Percentiles rank a stretch among this genome's conserved stretches.
phyloP scores from a whole-genome alignment of 257 asterid genomes.

The Hygrophila difformis region DNA sequence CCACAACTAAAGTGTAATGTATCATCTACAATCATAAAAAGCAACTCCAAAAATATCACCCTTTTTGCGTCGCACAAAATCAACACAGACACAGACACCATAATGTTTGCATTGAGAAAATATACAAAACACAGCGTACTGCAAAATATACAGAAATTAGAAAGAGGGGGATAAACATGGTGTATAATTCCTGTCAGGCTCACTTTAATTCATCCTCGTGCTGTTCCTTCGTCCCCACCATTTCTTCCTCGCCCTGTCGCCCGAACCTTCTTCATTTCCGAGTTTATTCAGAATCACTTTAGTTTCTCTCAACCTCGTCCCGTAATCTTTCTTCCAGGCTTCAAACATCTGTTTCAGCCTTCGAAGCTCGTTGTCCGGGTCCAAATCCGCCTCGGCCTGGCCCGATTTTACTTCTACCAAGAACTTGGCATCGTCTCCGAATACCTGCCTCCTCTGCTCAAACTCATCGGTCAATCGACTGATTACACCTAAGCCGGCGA shows the following conservation, averaged over 20 bases:
- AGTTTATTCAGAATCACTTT: slow-evolving; percentile 76
- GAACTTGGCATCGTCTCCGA: slow-evolving; percentile 89
- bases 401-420: slow-evolving; percentile 91
- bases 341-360: slow-evolving; percentile 86
- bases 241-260: slow-evolving; percentile 54
- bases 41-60: too few species aligned
- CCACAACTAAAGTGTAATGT: too few species aligned
- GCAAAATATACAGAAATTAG: too few species aligned
- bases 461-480: slow-evolving; percentile 84
- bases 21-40: too few species aligned
- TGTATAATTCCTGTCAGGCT: too few species aligned
- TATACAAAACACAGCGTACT: too few species aligned
- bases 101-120: too few species aligned
- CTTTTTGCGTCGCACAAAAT: too few species aligned
- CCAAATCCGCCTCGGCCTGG: slow-evolving; percentile 66
- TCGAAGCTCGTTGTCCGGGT: slow-evolving; percentile 79
- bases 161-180: too few species aligned
- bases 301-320: slow-evolving; percentile 76
- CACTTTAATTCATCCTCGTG: slow-evolving; percentile 52
- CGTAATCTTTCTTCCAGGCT: slow-evolving; percentile 93
- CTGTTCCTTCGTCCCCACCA: slow-evolving; percentile 95
- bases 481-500: slow-evolving; percentile 60
- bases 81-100: too few species aligned
- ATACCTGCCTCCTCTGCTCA: slow-evolving; percentile 90
- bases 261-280: slow-evolving; percentile 53